phyloP scores from a whole-genome alignment of 192 early-diverging fungal species.

The Coemansia sp. region DNA sequence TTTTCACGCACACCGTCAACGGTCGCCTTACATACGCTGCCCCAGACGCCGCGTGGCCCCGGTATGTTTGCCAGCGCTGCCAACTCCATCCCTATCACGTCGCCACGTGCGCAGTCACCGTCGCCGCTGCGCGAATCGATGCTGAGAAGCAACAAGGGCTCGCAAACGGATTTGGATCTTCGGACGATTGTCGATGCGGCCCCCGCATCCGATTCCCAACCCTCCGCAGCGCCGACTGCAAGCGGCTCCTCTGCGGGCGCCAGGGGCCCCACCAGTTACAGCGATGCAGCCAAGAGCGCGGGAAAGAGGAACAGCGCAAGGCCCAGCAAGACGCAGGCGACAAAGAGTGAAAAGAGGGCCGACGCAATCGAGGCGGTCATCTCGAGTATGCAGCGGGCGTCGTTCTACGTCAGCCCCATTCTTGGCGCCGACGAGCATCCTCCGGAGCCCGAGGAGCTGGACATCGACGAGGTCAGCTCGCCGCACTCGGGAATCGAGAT shows the following conservation, averaged over 20 bases:
- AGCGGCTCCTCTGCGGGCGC: neutral
- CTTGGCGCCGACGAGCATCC: conserved; percentile 40
- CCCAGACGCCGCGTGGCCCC: conserved; percentile 48
- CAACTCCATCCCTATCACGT: conserved; percentile 33
- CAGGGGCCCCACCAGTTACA: neutral
- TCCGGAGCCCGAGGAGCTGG: conserved; percentile 50
- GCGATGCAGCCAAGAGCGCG: neutral
- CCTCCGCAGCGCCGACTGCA: neutral
- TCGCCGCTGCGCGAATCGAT: conserved; percentile 25
- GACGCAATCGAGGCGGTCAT: conserved; percentile 21
- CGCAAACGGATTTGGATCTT: conserved; percentile 35
- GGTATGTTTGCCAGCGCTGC: conserved; percentile 52
- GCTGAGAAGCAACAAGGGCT: conserved; percentile 11
- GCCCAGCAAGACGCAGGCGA: neutral
- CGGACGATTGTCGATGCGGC: conserved; percentile 25
- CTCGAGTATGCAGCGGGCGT: conserved; percentile 27
- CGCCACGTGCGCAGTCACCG: conserved; percentile 30
- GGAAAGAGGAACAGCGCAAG: neutral
- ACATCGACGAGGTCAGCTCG: conserved; percentile 26
- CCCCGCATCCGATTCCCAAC: neutral
- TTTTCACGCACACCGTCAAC: conserved; percentile 56
- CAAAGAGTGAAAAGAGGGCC: conserved; percentile 8
- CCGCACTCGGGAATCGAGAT: conserved; percentile 45
- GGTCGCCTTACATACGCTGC: conserved; percentile 54
- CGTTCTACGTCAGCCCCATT: conserved; percentile 51